Conservation (phyloP, 805 yeast genomes). For the Saturnispora diversa region DNA sequence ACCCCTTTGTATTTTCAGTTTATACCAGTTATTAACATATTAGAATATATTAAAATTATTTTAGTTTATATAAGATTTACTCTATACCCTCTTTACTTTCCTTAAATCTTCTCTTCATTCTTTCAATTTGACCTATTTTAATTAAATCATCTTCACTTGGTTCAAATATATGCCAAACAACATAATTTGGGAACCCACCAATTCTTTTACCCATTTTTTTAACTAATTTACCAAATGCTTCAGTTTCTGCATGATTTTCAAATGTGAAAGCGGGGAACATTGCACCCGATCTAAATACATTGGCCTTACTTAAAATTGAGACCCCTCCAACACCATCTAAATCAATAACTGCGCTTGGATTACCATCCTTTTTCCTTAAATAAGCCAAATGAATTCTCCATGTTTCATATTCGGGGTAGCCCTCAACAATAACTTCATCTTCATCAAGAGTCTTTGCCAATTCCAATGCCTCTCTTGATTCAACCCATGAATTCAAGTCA, state of each 20-base stretch:
- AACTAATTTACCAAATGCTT: slow-evolving; percentile 80
- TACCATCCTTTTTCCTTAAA: slow-evolving; percentile 52
- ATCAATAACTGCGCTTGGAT: slow-evolving; percentile 55
- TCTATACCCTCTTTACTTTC: neutral
- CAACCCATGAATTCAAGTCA: slow-evolving; percentile 95
- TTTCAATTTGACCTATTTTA: slow-evolving; percentile 60
- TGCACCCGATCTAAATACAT: slow-evolving; percentile 68
- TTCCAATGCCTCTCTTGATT: slow-evolving; percentile 66
- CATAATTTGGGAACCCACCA: slow-evolving; percentile 85
- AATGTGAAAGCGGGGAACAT: slow-evolving; percentile 81
- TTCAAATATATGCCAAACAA: slow-evolving; percentile 85
- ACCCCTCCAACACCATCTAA: slow-evolving; percentile 87
- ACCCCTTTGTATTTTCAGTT: no score
- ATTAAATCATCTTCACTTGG: slow-evolving; percentile 79
- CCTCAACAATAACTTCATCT: slow-evolving; percentile 84
- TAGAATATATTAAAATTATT: neutral
- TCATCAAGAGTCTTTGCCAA: slow-evolving; percentile 58
- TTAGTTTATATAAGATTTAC: neutral
- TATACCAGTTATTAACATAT: no score
- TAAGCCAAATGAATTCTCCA: slow-evolving; percentile 80
- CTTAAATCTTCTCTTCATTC: slow-evolving; percentile 43
- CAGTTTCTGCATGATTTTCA: slow-evolving; percentile 81
- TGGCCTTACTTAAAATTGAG: slow-evolving; percentile 67
- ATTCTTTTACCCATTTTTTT: slow-evolving; percentile 71
- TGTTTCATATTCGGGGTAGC: slow-evolving; percentile 80